Conservation (phyloP, 2,329 filamentous ascomycete species). For the Leptosphaerulina australis region DNA sequence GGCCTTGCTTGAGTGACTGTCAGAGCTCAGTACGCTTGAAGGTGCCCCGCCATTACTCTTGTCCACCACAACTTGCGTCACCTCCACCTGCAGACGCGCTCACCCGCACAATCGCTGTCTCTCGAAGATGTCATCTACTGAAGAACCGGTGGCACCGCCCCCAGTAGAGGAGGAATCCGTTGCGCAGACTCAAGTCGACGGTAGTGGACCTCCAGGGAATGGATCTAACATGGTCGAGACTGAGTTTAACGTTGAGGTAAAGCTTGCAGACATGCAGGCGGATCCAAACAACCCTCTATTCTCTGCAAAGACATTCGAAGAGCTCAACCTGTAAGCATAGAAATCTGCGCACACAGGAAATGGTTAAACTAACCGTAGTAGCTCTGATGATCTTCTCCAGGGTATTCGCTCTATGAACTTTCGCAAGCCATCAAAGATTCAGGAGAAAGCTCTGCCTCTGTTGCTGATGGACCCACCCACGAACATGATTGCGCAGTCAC, state of each 20-base stretch:
- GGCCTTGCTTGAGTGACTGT: background rate
- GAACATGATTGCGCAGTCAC: constrained; percentile 98
- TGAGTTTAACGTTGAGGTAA: constrained; percentile 88
- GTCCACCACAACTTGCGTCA: constrained; percentile 11
- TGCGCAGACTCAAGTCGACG: constrained; percentile 52
- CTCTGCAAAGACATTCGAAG: constrained; percentile 81
- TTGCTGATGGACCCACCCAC: constrained; percentile 83
- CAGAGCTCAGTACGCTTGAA: constrained; percentile 1
- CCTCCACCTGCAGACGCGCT: constrained; percentile 1
- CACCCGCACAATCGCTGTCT: background rate
- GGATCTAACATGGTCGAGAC: constrained; percentile 65
- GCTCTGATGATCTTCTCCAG: constrained; percentile 54
- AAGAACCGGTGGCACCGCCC: constrained; percentile 20
- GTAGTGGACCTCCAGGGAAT: constrained; percentile 50
- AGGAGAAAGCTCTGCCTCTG: constrained; percentile 90
- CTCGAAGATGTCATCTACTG: constrained; percentile 23
- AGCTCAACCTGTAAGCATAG: constrained; percentile 75
- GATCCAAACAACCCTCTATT: constrained; percentile 87
- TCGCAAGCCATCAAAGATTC: constrained; percentile 95
- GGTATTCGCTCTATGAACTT: constrained; percentile 86
- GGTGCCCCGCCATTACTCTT: constrained; percentile 5
- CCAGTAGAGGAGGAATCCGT: constrained; percentile 19
- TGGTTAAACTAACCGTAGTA: constrained; percentile 20
- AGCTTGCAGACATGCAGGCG: constrained; percentile 84
- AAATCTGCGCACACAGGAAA: background rate